These are phyloP conservation scores for Uronychia binucleata DNA, from an alignment of 73 alveolate species.

Conservation along the genomic window DNA sequence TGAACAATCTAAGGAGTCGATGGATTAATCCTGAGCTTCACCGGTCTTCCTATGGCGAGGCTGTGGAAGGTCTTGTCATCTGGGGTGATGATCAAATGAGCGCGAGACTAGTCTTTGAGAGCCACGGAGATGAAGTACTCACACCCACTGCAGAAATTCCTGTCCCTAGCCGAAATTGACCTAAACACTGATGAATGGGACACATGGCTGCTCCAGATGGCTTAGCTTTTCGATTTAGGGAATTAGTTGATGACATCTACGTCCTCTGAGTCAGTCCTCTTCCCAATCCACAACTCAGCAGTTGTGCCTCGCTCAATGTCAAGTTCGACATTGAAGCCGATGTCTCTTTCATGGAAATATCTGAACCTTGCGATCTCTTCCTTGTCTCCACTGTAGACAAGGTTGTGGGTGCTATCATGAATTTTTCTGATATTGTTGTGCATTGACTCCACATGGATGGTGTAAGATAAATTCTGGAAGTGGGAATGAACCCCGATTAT, in stretches of 20 bases:
- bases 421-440: background rate
- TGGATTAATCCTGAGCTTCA: background rate
- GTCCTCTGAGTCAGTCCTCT: background rate
- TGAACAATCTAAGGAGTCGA: background rate
- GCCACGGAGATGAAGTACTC: background rate
- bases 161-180: background rate
- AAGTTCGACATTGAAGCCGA: background rate
- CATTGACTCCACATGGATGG: background rate
- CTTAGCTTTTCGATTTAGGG: background rate
- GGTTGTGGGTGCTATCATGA: background rate
- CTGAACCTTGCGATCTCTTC: background rate
- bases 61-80: background rate
- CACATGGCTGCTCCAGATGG: background rate
- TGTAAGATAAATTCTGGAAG: background rate
- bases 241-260: background rate
- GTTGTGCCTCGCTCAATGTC: background rate
- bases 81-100: background rate
- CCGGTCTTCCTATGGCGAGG: background rate
- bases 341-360: background rate
- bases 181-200: background rate
- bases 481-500: background rate
- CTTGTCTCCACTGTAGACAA: background rate
- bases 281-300: background rate
- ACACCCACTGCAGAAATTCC: background rate
- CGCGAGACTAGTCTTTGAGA: background rate